These are phyloP conservation scores for Colletotrichum sp. DNA, from an alignment of 2,329 filamentous ascomycete species.

Conservation along the genomic window DNA sequence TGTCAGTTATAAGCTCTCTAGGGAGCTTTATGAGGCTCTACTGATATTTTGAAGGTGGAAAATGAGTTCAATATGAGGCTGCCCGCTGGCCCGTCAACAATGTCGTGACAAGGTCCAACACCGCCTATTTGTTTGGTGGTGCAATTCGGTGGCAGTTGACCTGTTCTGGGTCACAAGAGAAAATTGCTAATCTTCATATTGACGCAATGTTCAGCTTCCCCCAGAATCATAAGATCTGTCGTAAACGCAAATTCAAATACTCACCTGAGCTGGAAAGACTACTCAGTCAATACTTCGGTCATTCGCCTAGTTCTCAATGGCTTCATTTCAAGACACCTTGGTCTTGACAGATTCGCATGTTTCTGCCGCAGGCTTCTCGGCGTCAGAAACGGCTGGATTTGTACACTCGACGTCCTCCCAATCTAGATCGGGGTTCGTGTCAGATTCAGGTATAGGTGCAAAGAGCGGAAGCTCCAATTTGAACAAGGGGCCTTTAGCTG, in stretches of 20 bases:
- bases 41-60: background rate
- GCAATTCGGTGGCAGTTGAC: background rate
- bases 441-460: background rate
- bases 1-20: background rate
- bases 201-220: background rate
- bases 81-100: background rate
- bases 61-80: background rate
- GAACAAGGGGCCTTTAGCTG: background rate
- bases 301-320: accelerated
- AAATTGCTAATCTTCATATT: background rate
- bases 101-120: background rate
- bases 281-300: background rate
- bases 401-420: background rate
- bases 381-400: background rate
- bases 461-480: background rate
- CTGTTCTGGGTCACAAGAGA: background rate
- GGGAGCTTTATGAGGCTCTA: background rate
- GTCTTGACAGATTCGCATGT: background rate
- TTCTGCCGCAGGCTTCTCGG: background rate
- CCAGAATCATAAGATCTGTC: background rate
- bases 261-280: background rate
- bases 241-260: background rate
- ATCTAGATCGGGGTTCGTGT: background rate
- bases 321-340: background rate
- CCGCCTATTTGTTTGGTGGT: background rate